Conservation (phyloP, 1,284 basidiomycete genomes). For the Entoloma clypeatum region DNA sequence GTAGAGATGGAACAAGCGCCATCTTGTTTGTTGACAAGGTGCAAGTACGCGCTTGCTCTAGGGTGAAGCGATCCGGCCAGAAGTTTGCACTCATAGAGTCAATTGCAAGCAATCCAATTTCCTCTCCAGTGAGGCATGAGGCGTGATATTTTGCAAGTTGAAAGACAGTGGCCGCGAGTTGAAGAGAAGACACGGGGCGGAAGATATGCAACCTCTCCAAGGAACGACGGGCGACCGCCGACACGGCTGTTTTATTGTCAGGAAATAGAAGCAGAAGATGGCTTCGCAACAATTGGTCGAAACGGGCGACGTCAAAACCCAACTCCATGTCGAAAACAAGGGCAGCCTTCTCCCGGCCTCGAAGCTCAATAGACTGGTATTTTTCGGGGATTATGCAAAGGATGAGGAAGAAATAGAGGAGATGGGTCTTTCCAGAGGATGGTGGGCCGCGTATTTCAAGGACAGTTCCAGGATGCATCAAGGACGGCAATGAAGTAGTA, state of each 20-base stretch:
- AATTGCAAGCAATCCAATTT: slow-evolving; percentile 61
- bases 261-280: slow-evolving; percentile 26
- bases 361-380: slow-evolving; percentile 30
- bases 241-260: slow-evolving; percentile 18
- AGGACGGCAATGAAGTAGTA: slow-evolving; percentile 24
- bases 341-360: slow-evolving; percentile 61
- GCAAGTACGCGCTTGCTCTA: slow-evolving; percentile 47
- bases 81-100: slow-evolving; percentile 76
- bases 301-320: slow-evolving; percentile 36
- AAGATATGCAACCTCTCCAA: slow-evolving; percentile 62
- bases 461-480: slow-evolving; percentile 52
- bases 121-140: slow-evolving; percentile 42
- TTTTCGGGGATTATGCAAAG: slow-evolving; percentile 53
- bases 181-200: slow-evolving; percentile 56
- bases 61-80: slow-evolving; percentile 68
- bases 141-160: slow-evolving; percentile 56
- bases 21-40: slow-evolving; percentile 11
- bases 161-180: slow-evolving; percentile 63
- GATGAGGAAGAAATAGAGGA: slow-evolving; percentile 63
- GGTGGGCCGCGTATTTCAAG: slow-evolving; percentile 74
- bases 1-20: slow-evolving; percentile 32
- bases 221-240: slow-evolving; percentile 36
- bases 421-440: slow-evolving; percentile 69
- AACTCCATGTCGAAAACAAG: slow-evolving; percentile 66
- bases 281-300: slow-evolving; percentile 46